Conservation (phyloP, 2,329 filamentous ascomycete species). For the Penicillium oxalicum region DNA sequence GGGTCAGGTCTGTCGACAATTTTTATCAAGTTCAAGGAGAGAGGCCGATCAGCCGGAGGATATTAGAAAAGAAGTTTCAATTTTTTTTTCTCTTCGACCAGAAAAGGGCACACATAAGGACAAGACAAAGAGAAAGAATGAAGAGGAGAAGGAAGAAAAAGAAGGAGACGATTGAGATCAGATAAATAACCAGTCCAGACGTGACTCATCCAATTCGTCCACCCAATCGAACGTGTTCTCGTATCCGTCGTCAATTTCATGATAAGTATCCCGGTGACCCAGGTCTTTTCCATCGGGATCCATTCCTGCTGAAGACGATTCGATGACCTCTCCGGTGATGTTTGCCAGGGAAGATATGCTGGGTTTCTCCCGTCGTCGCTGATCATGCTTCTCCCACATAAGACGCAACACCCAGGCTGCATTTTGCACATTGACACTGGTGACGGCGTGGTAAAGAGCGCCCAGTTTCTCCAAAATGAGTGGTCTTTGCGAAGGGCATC, state of each 20-base stretch:
- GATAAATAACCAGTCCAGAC: conserved; percentile 40
- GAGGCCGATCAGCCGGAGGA: no score
- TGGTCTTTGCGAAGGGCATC: conserved; percentile 26
- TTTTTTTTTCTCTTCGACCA: no score
- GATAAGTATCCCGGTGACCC: not conserved
- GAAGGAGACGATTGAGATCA: conserved; percentile 12
- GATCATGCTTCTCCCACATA: conserved; percentile 38
- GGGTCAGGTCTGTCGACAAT: no score
- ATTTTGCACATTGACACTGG: conserved; percentile 36
- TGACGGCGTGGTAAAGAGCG: conserved; percentile 31
- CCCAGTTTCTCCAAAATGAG: conserved; percentile 31
- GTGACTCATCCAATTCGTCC: conserved; percentile 35
- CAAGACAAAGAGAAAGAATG: no score
- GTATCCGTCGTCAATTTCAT: conserved; percentile 19
- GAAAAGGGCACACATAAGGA: no score
- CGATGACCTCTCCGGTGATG: no score
- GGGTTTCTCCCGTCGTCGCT: conserved; percentile 17
- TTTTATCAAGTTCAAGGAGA: no score
- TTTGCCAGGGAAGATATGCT: not conserved
- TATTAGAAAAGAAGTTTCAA: no score
- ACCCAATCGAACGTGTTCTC: conserved; percentile 37
- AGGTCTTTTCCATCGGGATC: no score
- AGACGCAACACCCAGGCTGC: conserved; percentile 36
- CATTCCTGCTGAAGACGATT: no score
- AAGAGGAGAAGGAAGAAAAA: no score